phyloP scores from a whole-genome alignment of 192 early-diverging fungal genomes.

The Physocladia obscura region DNA sequence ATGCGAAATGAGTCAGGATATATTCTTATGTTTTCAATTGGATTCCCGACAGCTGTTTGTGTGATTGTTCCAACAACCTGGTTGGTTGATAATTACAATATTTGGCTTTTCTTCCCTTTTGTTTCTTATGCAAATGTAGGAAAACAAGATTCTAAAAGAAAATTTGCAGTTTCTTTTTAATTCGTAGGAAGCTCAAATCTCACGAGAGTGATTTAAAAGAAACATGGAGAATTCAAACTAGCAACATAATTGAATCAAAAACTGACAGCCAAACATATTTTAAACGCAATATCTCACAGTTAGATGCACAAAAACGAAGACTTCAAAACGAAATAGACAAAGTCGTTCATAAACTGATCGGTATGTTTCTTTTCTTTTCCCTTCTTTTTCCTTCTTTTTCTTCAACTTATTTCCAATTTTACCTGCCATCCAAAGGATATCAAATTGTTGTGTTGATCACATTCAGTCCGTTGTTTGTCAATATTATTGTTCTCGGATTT shows the following conservation, averaged over 20 bases:
- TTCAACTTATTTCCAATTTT: background rate
- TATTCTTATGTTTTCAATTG: background rate
- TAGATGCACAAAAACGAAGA: background rate
- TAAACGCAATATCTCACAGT: background rate
- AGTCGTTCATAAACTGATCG: background rate
- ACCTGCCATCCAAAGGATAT: background rate
- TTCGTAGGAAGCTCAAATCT: background rate
- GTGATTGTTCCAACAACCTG: background rate
- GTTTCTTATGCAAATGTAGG: too few relatives aligned
- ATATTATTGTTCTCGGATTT: background rate
- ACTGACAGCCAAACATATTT: background rate
- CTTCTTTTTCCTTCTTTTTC: background rate
- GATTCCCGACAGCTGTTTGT: background rate
- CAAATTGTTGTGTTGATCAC: background rate
- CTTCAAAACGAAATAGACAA: background rate
- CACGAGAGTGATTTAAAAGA: too few relatives aligned
- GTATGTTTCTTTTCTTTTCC: background rate
- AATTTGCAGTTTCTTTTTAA: background rate
- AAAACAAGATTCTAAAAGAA: background rate
- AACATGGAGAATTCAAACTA: too few relatives aligned
- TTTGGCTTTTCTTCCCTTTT: background rate
- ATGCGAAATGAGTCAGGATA: background rate
- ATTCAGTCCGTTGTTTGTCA: background rate
- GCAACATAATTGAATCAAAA: background rate
- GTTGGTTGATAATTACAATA: background rate